Evolutionary conservation across 2,329 filamentous ascomycete genomes (phyloP), one percentile per base, ranked within the genome.

Genomic region (Paecilomyces variotii): DNA sequence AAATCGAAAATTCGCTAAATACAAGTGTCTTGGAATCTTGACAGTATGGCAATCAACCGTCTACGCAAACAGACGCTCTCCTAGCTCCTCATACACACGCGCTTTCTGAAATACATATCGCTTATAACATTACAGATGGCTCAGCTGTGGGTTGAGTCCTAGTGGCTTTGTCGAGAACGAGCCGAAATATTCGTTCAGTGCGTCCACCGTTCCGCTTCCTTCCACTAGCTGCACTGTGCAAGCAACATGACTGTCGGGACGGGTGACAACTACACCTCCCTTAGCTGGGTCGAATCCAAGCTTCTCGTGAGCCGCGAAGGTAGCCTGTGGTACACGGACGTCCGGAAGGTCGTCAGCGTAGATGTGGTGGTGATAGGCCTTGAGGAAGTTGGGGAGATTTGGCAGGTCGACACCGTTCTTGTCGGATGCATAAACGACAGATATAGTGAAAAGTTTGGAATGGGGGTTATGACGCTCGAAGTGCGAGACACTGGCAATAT

Each of bases 381-480:
- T 85, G 58, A 97, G 80, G 1, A 89, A 68, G 24, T 80, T 78
- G 0, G 92, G 92, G 1, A 93, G 80, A 63, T 90, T 82, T 35
- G 81, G 76, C 60, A 96, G 88, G 68, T 93, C 88, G 59, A 96
- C 83, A n/a, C 83, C 76, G 45, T 82, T 79, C 61, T 90, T 83
- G 56, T 80, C 80, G 0, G 83, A 80, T 11, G 89, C 86, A 70
- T 95, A 88, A 62, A 96, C 79, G 45, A 89, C 86, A 68, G 85
- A 89, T 58, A 96, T 73, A 1, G 89, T 90, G 76, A 89, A 92
- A 77, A 96, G 91, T 53, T 80, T 78, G 64, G 87, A 90, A 75
- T 96, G 91, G 0, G 92, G 92, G 74, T 91, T 92, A 76, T 96
- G 85, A 49, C 79, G 82, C 75, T 96, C 91, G 74, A 92, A 90